Evolutionary conservation across 2,329 filamentous ascomycete genomes (phyloP).

Genomic region (Ceratocystis lukuohia): DNA sequence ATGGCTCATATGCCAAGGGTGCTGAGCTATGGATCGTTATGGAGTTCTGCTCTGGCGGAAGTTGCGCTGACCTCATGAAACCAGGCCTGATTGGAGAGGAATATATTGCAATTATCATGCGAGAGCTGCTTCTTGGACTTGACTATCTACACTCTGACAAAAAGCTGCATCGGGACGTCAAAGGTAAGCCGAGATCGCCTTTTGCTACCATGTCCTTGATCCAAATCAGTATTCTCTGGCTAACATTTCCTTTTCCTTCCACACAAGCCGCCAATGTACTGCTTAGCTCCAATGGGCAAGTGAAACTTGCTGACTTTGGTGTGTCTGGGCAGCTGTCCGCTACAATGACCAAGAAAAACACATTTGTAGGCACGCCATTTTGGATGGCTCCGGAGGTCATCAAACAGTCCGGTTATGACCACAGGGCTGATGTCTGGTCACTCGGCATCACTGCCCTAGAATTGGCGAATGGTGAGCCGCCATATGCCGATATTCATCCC

Average conservation of each 20-base stretch:
- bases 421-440: slow-evolving; percentile 97
- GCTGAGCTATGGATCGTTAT: slow-evolving; percentile 98
- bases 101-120: slow-evolving; percentile 90
- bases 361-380: slow-evolving; percentile 93
- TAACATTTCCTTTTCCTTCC: background rate
- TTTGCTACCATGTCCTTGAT: background rate
- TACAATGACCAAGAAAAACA: slow-evolving; percentile 99
- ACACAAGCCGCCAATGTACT: slow-evolving; percentile 75
- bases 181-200: slow-evolving; percentile 43
- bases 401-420: slow-evolving; percentile 94
- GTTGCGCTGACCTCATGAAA: slow-evolving; percentile 91
- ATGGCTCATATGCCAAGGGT: slow-evolving; percentile 90
- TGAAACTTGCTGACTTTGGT: slow-evolving; percentile 94
- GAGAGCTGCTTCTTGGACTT: slow-evolving; percentile 76
- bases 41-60: slow-evolving; percentile 96
- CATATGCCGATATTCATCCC: slow-evolving; percentile 90
- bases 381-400: slow-evolving; percentile 99
- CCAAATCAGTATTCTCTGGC: slow-evolving; percentile 9
- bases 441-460: slow-evolving; percentile 89
- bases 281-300: slow-evolving; percentile 78
- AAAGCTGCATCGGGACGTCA: slow-evolving; percentile 93
- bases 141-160: slow-evolving; percentile 92
- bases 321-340: slow-evolving; percentile 92
- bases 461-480: slow-evolving; percentile 80
- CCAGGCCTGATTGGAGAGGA: slow-evolving; percentile 83